A percentile compares a stretch with the other conserved stretches of the same genome.
Conservation (phyloP, 257 asterid species). For the Lithospermum erythrorhizon region DNA sequence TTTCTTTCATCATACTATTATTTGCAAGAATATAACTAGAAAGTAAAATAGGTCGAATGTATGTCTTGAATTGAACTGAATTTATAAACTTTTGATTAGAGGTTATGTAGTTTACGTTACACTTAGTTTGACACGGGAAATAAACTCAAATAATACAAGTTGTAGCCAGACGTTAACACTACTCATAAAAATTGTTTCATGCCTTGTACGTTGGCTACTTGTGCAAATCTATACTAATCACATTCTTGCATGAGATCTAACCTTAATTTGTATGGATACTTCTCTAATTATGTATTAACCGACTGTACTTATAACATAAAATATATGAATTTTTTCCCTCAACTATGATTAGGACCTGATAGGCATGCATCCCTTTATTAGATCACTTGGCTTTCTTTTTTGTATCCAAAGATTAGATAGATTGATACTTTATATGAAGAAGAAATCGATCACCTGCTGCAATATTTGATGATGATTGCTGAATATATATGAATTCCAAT, state of each 20-base stretch:
- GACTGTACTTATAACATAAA: neutral
- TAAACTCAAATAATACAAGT: too few relatives aligned
- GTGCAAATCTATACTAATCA: too few relatives aligned
- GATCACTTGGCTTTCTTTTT: neutral
- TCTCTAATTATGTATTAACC: neutral
- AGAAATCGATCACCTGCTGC: neutral
- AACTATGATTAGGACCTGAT: neutral
- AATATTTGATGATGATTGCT: constrained; percentile 1
- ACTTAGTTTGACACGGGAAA: too few relatives aligned
- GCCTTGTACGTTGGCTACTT: neutral
- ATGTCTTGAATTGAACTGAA: too few relatives aligned
- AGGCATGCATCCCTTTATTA: constrained; percentile 1
- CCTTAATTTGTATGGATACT: neutral
- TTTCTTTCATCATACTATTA: too few relatives aligned
- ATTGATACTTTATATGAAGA: too few relatives aligned
- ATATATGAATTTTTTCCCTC: too few relatives aligned
- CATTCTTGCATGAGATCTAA: neutral
- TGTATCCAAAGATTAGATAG: neutral
- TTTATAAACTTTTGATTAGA: too few relatives aligned
- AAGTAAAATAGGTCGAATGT: too few relatives aligned
- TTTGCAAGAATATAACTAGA: too few relatives aligned
- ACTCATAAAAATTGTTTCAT: too few relatives aligned
- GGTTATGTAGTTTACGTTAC: too few relatives aligned
- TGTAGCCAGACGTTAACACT: neutral
- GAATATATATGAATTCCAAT: constrained; percentile 2